Percentiles rank a stretch among this genome's conserved stretches.
phyloP scores from a whole-genome alignment of 148 eudicot species.

The Nyssa sinensis region DNA sequence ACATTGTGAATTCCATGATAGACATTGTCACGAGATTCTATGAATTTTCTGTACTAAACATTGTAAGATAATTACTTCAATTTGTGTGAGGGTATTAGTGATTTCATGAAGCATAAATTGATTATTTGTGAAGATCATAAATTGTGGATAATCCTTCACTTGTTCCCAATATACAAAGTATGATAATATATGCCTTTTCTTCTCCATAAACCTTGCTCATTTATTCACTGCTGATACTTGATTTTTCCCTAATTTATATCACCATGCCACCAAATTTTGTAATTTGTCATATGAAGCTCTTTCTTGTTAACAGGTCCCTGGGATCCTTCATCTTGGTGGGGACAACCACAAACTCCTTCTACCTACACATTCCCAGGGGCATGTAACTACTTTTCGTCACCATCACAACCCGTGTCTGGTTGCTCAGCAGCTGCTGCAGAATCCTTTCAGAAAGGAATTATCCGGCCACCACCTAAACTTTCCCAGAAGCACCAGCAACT shows the following conservation, averaged over 20 bases:
- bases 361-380: conserved; percentile 3
- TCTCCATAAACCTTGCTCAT: too few species aligned
- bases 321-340: conserved; percentile 32
- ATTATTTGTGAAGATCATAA: not conserved
- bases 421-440: not conserved
- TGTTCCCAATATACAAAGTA: not conserved
- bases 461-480: conserved; percentile 14
- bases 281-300: not conserved
- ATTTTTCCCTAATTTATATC: not conserved
- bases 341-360: conserved; percentile 12
- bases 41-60: not conserved
- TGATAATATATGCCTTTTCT: too few species aligned
- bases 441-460: conserved; percentile 17
- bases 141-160: not conserved
- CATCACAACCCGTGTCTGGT: not conserved
- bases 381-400: conserved; percentile 3
- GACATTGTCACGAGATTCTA: not conserved
- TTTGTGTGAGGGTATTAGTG: not conserved
- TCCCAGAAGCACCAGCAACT: conserved; percentile 26
- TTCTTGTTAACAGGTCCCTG: conserved; percentile 17
- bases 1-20: not conserved
- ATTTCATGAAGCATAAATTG: not conserved
- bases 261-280: not conserved
- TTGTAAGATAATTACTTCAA: not conserved
- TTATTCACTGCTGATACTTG: too few species aligned